A percentile compares a stretch with the other conserved stretches of the same genome.
Conservation (phyloP, 2,329 filamentous ascomycete species). For the Talaromyces sp. region DNA sequence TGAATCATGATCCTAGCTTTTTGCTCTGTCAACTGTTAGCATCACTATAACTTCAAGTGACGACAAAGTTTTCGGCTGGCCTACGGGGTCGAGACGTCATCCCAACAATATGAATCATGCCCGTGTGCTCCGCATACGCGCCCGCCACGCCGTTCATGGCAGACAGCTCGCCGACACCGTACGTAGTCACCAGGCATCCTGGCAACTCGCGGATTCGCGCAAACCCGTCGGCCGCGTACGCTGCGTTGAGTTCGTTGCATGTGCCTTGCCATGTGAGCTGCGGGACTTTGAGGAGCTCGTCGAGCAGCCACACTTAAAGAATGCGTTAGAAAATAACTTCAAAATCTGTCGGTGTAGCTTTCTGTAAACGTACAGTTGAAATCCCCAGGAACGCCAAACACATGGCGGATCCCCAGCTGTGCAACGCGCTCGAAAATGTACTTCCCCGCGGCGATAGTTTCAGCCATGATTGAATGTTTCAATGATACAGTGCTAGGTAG, state of each 20-base stretch:
- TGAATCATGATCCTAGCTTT: constrained; percentile 43
- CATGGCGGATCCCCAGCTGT: constrained; percentile 6
- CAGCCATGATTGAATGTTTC: constrained; percentile 15
- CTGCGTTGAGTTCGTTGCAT: constrained; percentile 17
- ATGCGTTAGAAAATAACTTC: background rate
- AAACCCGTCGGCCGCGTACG: constrained; percentile 16
- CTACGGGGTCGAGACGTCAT: constrained; percentile 41
- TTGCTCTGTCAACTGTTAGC: constrained; percentile 50
- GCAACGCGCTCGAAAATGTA: constrained; percentile 9
- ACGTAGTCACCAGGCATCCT: constrained; percentile 16
- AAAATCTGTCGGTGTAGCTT: background rate
- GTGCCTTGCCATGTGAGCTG: constrained; percentile 15
- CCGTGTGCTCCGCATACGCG: constrained; percentile 14
- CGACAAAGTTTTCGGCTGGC: background rate
- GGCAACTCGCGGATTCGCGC: constrained; percentile 14
- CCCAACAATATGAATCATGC: constrained; percentile 18
- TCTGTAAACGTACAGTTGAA: constrained; percentile 19
- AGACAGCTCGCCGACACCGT: constrained; percentile 16
- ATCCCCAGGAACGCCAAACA: constrained; percentile 12
- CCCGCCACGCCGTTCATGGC: constrained; percentile 17
- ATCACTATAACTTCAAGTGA: constrained; percentile 36
- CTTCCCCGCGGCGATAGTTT: background rate
- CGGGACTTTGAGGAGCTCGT: constrained; percentile 14
- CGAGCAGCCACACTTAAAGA: background rate
- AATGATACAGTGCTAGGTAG: background rate